Conservation (phyloP, 2,329 filamentous ascomycete genomes). For the Ciborinia camelliae region DNA sequence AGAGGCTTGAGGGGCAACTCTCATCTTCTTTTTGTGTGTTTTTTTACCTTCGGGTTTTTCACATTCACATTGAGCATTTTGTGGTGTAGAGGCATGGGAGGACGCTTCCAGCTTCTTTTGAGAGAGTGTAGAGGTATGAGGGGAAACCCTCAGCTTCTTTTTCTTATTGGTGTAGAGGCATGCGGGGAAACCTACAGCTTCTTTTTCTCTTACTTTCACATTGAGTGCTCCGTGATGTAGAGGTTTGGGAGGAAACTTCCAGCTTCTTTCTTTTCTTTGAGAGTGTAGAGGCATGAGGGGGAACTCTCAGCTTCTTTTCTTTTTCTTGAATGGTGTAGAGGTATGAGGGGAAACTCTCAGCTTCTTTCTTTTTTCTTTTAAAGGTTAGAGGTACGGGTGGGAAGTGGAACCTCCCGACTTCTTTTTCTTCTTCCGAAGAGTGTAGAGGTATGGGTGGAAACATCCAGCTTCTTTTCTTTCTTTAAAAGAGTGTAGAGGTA, state of each 20-base stretch:
- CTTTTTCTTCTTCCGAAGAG: not conserved
- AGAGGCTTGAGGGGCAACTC: not conserved
- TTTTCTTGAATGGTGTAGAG: too few relatives aligned
- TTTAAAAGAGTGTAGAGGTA: too few relatives aligned
- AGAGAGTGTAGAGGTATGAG: not conserved
- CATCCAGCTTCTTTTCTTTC: not conserved
- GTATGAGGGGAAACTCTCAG: not conserved
- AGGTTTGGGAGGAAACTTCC: not conserved
- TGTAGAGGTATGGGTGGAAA: not conserved
- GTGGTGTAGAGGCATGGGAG: not conserved
- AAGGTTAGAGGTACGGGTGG: too few relatives aligned
- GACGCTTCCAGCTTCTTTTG: not conserved
- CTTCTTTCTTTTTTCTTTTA: not conserved
- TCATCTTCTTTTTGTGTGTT: not conserved
- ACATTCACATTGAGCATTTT: not conserved
- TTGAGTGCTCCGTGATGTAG: too few relatives aligned
- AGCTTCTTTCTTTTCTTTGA: not conserved
- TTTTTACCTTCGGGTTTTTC: not conserved
- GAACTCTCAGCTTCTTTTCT: not conserved
- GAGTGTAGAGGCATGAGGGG: not conserved
- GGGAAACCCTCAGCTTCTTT: not conserved
- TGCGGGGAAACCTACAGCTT: not conserved
- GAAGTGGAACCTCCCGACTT: not conserved
- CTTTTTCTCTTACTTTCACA: not conserved
- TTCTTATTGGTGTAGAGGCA: not conserved